Evolutionary conservation across 2,329 filamentous ascomycete species (phyloP).

Genomic region (Sarocladium kiliense): DNA sequence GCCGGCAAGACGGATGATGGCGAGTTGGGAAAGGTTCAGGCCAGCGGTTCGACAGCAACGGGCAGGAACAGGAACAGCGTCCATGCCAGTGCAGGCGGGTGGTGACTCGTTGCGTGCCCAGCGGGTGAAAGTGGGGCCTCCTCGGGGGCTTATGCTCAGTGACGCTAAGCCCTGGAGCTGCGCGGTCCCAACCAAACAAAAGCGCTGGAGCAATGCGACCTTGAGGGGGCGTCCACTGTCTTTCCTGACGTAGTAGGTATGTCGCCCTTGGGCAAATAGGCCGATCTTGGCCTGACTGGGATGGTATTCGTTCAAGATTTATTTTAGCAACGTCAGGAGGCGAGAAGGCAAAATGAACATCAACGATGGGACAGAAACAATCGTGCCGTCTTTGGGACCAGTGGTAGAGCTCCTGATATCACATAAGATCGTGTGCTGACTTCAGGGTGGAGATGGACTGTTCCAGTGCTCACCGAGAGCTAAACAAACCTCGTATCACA

Average conservation of each 20-base stretch:
- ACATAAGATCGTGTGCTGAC: background rate
- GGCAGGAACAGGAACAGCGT: constrained; percentile 1
- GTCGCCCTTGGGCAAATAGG: background rate
- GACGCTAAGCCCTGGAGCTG: constrained; percentile 5
- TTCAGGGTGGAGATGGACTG: background rate
- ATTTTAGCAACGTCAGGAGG: background rate
- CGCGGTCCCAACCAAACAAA: background rate
- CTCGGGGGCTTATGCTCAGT: constrained; percentile 3
- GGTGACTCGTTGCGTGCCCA: background rate
- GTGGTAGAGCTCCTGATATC: no score
- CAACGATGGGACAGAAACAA: no score
- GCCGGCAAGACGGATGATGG: background rate
- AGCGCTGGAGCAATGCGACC: background rate
- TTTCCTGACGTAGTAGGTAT: background rate
- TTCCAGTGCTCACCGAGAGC: background rate
- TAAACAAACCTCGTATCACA: background rate
- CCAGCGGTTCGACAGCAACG: background rate
- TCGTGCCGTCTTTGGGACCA: no score
- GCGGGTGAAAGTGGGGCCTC: constrained; percentile 5
- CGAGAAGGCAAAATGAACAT: background rate
- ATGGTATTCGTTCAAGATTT: background rate
- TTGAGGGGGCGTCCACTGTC: background rate
- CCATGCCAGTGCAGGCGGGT: background rate
- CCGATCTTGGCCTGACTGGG: background rate
- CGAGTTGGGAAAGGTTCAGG: background rate